phyloP scores from a whole-genome alignment of 164 flowering plant genomes.

The Malania oleifera region DNA sequence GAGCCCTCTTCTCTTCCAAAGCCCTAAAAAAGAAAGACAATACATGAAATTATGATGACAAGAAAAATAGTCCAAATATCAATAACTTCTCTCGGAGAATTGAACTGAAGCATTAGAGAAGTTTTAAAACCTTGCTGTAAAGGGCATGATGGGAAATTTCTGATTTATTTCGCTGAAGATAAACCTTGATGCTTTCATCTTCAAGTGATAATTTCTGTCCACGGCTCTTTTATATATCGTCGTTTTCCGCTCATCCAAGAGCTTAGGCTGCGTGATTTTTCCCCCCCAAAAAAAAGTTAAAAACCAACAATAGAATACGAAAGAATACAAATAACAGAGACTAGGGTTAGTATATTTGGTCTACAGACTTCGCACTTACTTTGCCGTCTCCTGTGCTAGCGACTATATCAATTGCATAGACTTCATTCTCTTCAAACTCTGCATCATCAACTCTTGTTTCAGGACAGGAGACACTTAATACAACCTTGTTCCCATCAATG shows the following conservation, averaged over 20 bases:
- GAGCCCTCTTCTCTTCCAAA: conserved; percentile 93
- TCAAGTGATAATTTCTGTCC: conserved; percentile 83
- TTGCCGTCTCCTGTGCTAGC: conserved; percentile 94
- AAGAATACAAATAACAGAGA: too few species aligned
- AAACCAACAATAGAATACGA: not conserved
- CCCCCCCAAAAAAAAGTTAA: too few species aligned
- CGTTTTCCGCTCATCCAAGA: conserved; percentile 89
- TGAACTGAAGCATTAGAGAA: not conserved
- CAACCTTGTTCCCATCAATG: conserved; percentile 91
- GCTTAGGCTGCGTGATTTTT: conserved; percentile 92
- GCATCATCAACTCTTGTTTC: conserved; percentile 92
- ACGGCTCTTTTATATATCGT: conserved; percentile 92
- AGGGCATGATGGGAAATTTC: conserved; percentile 92
- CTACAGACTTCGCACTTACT: conserved; percentile 30
- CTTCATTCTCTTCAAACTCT: conserved; percentile 95
- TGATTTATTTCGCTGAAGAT: conserved; percentile 90
- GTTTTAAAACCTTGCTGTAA: conserved; percentile 74
- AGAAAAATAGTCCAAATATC: too few species aligned
- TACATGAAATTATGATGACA: too few species aligned
- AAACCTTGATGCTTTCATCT: conserved; percentile 94
- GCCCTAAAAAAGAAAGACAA: conserved; percentile 43
- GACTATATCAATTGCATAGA: conserved; percentile 81
- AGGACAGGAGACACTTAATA: conserved; percentile 65
- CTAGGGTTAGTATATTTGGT: not conserved
- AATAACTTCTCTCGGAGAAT: too few species aligned